Conservation (phyloP, 371 early-diverging fungal species). For the Syncephalastrum monosporum region DNA sequence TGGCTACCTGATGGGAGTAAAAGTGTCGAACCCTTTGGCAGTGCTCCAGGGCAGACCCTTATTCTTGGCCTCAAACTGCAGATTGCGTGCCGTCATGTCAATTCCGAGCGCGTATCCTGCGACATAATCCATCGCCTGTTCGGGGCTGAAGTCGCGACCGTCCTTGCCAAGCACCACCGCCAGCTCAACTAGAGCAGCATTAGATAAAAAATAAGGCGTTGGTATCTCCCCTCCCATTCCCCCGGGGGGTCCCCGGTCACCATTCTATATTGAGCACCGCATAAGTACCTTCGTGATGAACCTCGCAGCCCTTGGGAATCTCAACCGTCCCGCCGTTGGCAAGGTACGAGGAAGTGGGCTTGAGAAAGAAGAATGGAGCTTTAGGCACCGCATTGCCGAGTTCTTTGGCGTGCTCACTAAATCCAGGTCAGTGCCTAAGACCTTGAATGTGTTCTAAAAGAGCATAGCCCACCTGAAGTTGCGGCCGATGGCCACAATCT, state of each 20-base stretch:
- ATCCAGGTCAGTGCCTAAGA: background rate
- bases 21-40: constrained; percentile 95
- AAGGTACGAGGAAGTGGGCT: constrained; percentile 89
- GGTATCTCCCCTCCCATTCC: no score
- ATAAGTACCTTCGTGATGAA: constrained; percentile 83
- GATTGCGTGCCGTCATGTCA: constrained; percentile 90
- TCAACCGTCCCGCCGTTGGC: constrained; percentile 72
- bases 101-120: constrained; percentile 88
- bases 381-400: constrained; percentile 89
- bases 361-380: constrained; percentile 90
- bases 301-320: constrained; percentile 75
- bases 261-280: no score
- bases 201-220: background rate
- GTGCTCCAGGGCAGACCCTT: constrained; percentile 89
- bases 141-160: constrained; percentile 72
- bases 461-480: constrained; percentile 59
- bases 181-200: constrained; percentile 68
- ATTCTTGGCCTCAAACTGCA: constrained; percentile 82
- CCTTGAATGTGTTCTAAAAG: background rate
- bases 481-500: constrained; percentile 91
- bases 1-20: constrained; percentile 79
- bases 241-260: no score
- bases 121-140: constrained; percentile 67
- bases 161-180: constrained; percentile 89
- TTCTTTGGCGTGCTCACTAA: constrained; percentile 88